Base-by-base conservation (phyloP, 2,329 filamentous ascomycete species). In the Cercospora sojina region DNA sequence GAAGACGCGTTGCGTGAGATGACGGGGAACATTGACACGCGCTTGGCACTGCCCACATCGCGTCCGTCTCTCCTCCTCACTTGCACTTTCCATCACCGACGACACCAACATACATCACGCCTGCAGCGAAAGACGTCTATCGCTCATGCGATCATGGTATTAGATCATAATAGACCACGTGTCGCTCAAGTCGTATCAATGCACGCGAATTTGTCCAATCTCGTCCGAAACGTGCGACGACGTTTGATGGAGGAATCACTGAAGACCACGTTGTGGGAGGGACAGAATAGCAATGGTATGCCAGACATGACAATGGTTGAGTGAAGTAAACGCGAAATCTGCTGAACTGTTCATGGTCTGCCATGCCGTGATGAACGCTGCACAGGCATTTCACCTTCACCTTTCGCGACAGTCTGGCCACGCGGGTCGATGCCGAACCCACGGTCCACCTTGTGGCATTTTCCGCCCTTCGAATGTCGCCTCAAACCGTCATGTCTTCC, bases 1-100 rank as follows among this genome's bases (percentile, higher is more conserved):
- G 61, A 51, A 51, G 41, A 59, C 62, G 62, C 55, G 62, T 35
- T 35, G 53, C 18, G 27, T 32, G 31, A 57, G 53, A 57, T 55
- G 51, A n/a, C 51, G 51, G 53, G 16, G 35, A n/a, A 57, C 53
- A 20, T 7, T 51, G 23, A 13, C 47, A 23, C 25, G 47, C 23
- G 47, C 47, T 51, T 51, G 47, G 47, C 47, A 25, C 9, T 9
- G 3, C 47, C 47, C 18, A 5, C 47, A 5, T 51, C 20, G 10
- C 47, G 7, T 23, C 9, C 13, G 20, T 27, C 47, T 27, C 13
- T 16, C 20, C 5, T 1, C 16, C 20, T 51, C 47, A 49, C 43
- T 49, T 49, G 18, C 43, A 49, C 43, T 25, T 49, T 20, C 43
- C 43, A 23, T 49, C 18, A 49, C 35, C 16, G 35, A 8, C n/a